Evolutionary conservation across 1,139 yeast genomes (phyloP).

Genomic region (Insectozyma bohioensis): DNA sequence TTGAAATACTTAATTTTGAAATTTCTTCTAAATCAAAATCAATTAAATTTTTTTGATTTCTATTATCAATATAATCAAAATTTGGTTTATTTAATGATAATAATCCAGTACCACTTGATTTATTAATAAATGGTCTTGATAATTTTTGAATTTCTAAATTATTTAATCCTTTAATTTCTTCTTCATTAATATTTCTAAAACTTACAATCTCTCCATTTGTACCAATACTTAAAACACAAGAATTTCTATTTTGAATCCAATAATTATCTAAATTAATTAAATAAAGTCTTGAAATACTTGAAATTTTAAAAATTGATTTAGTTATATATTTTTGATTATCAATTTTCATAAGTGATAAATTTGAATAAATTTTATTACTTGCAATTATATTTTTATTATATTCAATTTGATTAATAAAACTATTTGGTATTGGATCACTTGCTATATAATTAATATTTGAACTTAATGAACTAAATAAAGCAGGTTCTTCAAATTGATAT

Average conservation of each 20-base stretch:
- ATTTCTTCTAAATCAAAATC: slow-evolving; percentile 42
- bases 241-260: slow-evolving; percentile 27
- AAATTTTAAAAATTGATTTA: slow-evolving; percentile 19
- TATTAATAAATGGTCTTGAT: slow-evolving; percentile 36
- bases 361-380: slow-evolving; percentile 41
- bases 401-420: slow-evolving; percentile 38
- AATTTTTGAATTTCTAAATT: no score
- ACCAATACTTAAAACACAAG: slow-evolving; percentile 39
- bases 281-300: slow-evolving; percentile 46
- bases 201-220: slow-evolving; percentile 50
- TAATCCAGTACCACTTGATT: slow-evolving; percentile 44
- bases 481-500: slow-evolving; percentile 23
- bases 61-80: slow-evolving; percentile 32
- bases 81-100: slow-evolving; percentile 37
- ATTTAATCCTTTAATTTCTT: slow-evolving; percentile 17
- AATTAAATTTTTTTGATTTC: slow-evolving; percentile 20
- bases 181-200: slow-evolving; percentile 19
- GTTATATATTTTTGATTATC: slow-evolving; percentile 12
- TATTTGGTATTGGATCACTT: slow-evolving; percentile 38
- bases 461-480: slow-evolving; percentile 2
- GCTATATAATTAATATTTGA: slow-evolving; percentile 18
- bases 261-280: slow-evolving; percentile 27
- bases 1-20: slow-evolving; percentile 16
- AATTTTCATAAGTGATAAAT: slow-evolving; percentile 30
- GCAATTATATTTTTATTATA: slow-evolving; percentile 28